Percentiles rank a stretch among this genome's conserved stretches.
These are phyloP conservation scores for Talaromyces adpressus DNA, from an alignment of 495 filamentous ascomycete genomes.

Conservation along the genomic window DNA sequence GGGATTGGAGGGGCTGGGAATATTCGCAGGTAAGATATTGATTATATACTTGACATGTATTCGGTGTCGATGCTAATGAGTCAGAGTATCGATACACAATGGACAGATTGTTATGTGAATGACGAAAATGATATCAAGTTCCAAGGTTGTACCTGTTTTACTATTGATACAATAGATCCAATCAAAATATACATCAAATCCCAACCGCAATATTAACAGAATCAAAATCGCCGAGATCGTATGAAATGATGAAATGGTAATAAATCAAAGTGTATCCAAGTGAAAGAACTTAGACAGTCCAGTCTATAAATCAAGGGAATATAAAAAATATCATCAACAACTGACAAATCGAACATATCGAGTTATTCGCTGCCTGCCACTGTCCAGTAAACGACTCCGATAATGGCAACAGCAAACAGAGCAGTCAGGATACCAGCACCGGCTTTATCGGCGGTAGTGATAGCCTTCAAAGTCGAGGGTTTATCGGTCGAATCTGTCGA, in stretches of 20 bases:
- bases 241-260: neutral
- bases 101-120: neutral
- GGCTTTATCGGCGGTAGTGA: constrained; percentile 47
- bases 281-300: neutral
- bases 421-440: constrained; percentile 57
- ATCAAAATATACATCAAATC: neutral
- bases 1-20: constrained; percentile 37
- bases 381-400: constrained; percentile 33
- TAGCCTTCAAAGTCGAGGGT: constrained; percentile 14
- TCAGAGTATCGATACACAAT: neutral
- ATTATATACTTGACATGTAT: neutral
- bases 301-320: neutral
- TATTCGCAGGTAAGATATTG: constrained; percentile 21
- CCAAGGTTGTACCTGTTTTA: neutral
- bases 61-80: neutral
- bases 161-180: neutral
- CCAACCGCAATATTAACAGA: neutral
- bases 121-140: neutral
- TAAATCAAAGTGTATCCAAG: neutral
- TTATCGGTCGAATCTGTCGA: constrained; percentile 14
- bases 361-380: neutral
- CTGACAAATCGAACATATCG: neutral
- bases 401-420: constrained; percentile 25
- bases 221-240: neutral
- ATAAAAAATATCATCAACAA: neutral